phyloP scores from a whole-genome alignment of 352 stramenopile species.

The Globisporangium recalcitrans region DNA sequence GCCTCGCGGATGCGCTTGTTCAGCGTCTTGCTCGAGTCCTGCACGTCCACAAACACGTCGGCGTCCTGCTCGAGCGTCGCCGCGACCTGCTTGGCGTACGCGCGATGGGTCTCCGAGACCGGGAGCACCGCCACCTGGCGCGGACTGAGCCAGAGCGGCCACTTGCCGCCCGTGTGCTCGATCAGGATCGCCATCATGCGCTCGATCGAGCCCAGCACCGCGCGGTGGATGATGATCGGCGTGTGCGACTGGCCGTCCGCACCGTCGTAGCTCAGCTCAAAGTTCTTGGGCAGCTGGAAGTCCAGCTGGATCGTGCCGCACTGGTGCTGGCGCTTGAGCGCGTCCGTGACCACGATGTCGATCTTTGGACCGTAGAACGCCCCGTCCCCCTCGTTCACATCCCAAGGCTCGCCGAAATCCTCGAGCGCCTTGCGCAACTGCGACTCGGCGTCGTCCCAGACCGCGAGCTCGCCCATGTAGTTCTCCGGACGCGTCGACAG shows the following conservation, averaged over 20 bases:
- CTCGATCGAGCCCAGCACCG: constrained; percentile 96
- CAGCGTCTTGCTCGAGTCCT: constrained; percentile 74
- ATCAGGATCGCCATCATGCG: constrained; percentile 98
- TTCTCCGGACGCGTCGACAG: constrained; percentile 95
- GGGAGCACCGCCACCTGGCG: constrained; percentile 77
- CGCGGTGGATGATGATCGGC: constrained; percentile 97
- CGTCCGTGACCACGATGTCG: constrained; percentile 97
- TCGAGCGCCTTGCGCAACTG: constrained; percentile 63
- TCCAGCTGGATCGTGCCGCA: constrained; percentile 98
- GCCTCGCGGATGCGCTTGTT: constrained; percentile 82
- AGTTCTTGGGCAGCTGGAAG: constrained; percentile 97
- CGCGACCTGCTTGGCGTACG: constrained; percentile 59
- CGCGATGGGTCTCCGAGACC: constrained; percentile 53
- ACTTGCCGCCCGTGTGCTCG: constrained; percentile 95
- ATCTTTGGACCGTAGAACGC: constrained; percentile 98
- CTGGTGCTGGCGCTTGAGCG: constrained; percentile 95
- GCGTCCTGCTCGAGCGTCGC: constrained; percentile 34
- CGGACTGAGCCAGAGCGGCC: constrained; percentile 94
- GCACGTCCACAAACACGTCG: constrained; percentile 60
- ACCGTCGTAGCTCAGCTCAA: constrained; percentile 92
- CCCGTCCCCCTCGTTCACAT: constrained; percentile 92
- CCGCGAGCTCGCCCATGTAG: constrained; percentile 90
- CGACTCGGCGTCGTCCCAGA: constrained; percentile 91
- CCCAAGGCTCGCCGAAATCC: constrained; percentile 68
- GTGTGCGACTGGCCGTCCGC: constrained; percentile 85